Conservation (phyloP, 345 rosid genomes). For the Linum trigynum region DNA sequence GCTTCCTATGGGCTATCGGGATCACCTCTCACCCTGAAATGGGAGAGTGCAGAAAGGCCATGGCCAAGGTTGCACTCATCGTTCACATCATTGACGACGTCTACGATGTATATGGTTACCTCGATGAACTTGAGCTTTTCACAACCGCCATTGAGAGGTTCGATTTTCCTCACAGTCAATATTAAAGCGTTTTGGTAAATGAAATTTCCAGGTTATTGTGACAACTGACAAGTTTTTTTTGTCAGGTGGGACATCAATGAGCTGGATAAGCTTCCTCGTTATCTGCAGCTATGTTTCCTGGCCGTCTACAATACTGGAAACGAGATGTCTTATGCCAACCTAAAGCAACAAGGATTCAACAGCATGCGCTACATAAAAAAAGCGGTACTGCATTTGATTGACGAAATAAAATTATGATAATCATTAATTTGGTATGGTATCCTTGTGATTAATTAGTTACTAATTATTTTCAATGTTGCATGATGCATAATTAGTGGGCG, state of each 20-base stretch:
- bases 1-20: slow-evolving; percentile 28
- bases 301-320: slow-evolving; percentile 5
- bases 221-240: not conserved
- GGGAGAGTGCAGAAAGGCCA: slow-evolving; percentile 20
- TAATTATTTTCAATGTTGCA: not conserved
- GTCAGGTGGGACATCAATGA: slow-evolving; percentile 3
- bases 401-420: no score
- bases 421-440: no score
- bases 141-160: slow-evolving; percentile 16
- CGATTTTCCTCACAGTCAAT: not conserved
- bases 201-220: not conserved
- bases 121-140: slow-evolving; percentile 29
- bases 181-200: no score
- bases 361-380: slow-evolving; percentile 4
- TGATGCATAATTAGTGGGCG: slow-evolving; percentile 6
- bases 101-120: slow-evolving; percentile 35
- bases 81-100: slow-evolving; percentile 28
- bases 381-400: no score
- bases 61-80: slow-evolving; percentile 15
- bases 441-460: no score
- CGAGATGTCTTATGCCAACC: not conserved
- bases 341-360: slow-evolving; percentile 4
- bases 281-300: slow-evolving; percentile 6
- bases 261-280: slow-evolving; percentile 2
- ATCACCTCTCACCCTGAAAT: slow-evolving; percentile 18